A percentile compares a stretch with the other conserved stretches of the same genome.
phyloP scores from a whole-genome alignment of 225 moss, liverwort and hornwort genomes.

The Marchantia paleacea region DNA sequence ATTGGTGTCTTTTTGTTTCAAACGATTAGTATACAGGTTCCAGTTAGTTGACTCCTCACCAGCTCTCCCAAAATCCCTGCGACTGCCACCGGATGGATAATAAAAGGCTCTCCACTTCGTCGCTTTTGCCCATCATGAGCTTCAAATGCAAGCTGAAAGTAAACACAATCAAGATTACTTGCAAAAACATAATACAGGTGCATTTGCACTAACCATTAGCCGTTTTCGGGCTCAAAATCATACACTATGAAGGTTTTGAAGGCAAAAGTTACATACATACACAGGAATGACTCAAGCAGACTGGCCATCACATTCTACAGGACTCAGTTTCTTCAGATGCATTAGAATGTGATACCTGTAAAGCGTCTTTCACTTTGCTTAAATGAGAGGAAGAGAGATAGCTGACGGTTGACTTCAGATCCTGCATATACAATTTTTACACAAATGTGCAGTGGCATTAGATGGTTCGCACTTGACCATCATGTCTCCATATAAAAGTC shows the following conservation, averaged over 20 bases:
- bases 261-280: too few species aligned
- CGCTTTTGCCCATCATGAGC: constrained; percentile 97
- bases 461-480: not conserved
- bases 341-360: constrained; percentile 43
- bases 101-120: constrained; percentile 92
- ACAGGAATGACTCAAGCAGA: too few species aligned
- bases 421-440: constrained; percentile 39
- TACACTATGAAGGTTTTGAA: not conserved
- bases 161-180: not conserved
- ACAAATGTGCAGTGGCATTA: not conserved
- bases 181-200: too few species aligned
- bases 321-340: not conserved
- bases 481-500: not conserved
- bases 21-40: too few species aligned
- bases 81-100: constrained; percentile 97
- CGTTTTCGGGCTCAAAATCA: not conserved
- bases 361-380: constrained; percentile 84
- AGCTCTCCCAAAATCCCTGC: constrained; percentile 88
- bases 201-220: not conserved
- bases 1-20: too few species aligned
- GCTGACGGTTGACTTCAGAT: constrained; percentile 66
- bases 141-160: constrained; percentile 79
- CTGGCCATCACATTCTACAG: not conserved
- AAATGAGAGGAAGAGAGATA: constrained; percentile 83
- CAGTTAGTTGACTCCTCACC: constrained; percentile 36